Evolutionary conservation across 257 asterid species (phyloP), one percentile per base, ranked within the genome.

Genomic region (Rhazya stricta): DNA sequence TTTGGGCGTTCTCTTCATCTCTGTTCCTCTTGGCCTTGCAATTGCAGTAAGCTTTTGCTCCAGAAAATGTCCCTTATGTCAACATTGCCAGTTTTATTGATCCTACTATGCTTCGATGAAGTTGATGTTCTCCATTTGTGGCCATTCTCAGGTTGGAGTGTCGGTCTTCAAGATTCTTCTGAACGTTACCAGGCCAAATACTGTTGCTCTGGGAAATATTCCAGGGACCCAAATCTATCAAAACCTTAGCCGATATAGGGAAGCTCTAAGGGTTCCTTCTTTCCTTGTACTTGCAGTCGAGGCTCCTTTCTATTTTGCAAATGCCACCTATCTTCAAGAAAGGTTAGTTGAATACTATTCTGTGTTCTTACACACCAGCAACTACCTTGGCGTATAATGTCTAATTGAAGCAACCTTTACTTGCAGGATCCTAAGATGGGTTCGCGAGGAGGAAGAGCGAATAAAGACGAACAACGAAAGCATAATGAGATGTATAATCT

Each of bases 391-490:
- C 46, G 0, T 9, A 30, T 43, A 36, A 56, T 25, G 42, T 15
- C 43, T 56, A 34, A 67, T 30, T 15, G 27, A 46, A 71, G 74
- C 37, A 19, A 71, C 21, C 57, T 27, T 29, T 75, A 75, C 46
- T 62, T 65, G 81, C 85, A 93, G 98, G 87, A 82, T 88, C 71
- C 19, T 87, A 41, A 84, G 97, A 83, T 94, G 94, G 97, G 83
- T 94, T 21, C 84, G 97, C 19, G 99, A 94, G 63, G 99, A 94
- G 85, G 99, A 92, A 89, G 97, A 94, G 73, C 79, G 91, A 88
- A 78, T 86, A 41, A 79, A 80, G 71, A 73, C 81, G 50, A 88
- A 86, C 83, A 84, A 81, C 0, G 83, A 78, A 74, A 86, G 81
- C 53, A 71, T 75, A 34, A 6, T 92, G 51, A 94, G 91, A 85